Evolutionary conservation across 2,329 filamentous ascomycete species (phyloP).

Genomic region (Septoria petroselini): DNA sequence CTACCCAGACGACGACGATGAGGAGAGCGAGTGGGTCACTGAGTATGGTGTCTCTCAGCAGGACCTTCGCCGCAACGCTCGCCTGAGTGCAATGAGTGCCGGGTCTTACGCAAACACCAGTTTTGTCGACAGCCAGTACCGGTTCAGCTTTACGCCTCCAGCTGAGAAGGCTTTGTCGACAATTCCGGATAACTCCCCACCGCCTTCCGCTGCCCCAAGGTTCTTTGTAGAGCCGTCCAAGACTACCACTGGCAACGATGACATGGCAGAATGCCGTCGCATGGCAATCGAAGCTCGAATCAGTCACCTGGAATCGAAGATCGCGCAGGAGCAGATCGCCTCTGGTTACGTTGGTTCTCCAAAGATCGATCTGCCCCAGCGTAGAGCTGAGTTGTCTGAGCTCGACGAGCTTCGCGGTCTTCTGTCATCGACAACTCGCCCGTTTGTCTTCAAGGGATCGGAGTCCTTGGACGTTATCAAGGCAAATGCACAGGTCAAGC

Average conservation of each 20-base stretch:
- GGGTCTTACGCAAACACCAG: constrained; percentile 32
- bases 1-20: constrained; percentile 20
- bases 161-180: neutral
- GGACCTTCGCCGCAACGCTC: constrained; percentile 1
- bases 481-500: constrained; percentile 2
- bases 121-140: constrained; percentile 17
- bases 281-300: constrained; percentile 8
- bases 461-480: constrained; percentile 10
- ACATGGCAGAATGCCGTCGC: constrained; percentile 1
- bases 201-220: neutral
- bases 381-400: constrained; percentile 17
- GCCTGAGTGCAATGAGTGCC: constrained; percentile 16
- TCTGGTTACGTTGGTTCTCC: constrained; percentile 3
- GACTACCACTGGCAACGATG: neutral
- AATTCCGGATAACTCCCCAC: neutral
- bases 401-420: constrained; percentile 13
- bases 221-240: neutral
- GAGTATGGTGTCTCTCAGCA: constrained; percentile 15
- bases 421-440: constrained; percentile 10
- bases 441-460: constrained; percentile 10
- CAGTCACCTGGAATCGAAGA: constrained; percentile 12
- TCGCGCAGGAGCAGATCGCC: constrained; percentile 9
- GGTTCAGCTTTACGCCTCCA: constrained; percentile 9
- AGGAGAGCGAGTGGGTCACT: constrained; percentile 15
- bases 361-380: constrained; percentile 8